These are phyloP conservation scores for Coccomyxa sp. DNA, from an alignment of 139 green algal species.

Conservation along the genomic window DNA sequence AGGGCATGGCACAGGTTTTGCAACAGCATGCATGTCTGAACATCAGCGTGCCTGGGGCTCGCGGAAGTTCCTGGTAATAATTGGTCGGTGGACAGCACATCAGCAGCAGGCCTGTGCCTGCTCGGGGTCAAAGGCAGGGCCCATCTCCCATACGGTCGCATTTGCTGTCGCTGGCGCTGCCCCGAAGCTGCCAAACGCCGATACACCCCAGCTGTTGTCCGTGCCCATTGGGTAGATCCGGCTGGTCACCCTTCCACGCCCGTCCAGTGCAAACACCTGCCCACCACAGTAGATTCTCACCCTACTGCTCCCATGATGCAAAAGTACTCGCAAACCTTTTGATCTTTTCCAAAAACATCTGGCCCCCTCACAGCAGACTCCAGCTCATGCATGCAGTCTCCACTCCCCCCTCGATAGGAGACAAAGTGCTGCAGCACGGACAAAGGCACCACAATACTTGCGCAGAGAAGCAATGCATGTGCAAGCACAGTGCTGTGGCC, in stretches of 20 bases:
- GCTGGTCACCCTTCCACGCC: not conserved
- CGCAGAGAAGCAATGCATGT: not conserved
- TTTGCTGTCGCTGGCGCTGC: not conserved
- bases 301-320: not conserved
- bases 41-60: too few relatives aligned
- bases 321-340: not conserved
- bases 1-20: too few relatives aligned
- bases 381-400: not conserved
- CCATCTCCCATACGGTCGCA: not conserved
- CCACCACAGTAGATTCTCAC: not conserved
- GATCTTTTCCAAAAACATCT: not conserved
- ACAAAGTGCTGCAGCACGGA: not conserved
- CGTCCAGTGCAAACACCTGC: constrained; percentile 8
- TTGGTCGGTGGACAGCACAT: too few relatives aligned
- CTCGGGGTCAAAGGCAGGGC: not conserved
- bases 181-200: not conserved
- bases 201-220: not conserved
- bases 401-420: not conserved
- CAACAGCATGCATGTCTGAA: too few relatives aligned
- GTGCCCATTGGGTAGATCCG: not conserved
- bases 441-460: not conserved
- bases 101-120: too few relatives aligned
- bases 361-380: not conserved
- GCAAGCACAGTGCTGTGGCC: not conserved
- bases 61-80: too few relatives aligned